Evolutionary conservation across 345 rosid species (phyloP), one percentile per base, ranked within the genome.

Genomic region (Eucalyptus melliodora): DNA sequence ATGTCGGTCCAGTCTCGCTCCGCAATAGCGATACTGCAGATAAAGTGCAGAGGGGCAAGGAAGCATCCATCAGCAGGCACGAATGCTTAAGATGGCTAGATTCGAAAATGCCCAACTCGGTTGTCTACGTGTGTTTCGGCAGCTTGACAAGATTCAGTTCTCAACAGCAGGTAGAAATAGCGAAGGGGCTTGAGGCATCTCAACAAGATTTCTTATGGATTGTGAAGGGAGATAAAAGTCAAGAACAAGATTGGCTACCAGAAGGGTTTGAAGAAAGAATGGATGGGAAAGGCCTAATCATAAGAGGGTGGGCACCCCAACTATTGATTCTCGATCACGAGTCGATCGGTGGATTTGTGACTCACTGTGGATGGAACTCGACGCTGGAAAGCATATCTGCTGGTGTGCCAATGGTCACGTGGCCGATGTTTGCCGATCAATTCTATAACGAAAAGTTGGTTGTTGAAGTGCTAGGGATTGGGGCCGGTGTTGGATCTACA

Each of bases 81-180:
- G 65, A 44, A 40, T 83, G 90, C 62, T 87, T 94, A 60, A 91
- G 62, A 13, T 95, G 94, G 93, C 95, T 96, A 31, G 91, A 96
- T 50, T 69, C 86, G 8, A 93, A 96, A 87, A 85, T 72, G 83
- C 92, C 92, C 59, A 89, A 91, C 77, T 95, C 97, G 4, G 94
- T 95, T 86, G 55, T 95, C 65, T 92, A 93, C 91, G 31, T 93
- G 4, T 87, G 96, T 87, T 93, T 95, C 44, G 97, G 96, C 5
- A 93, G 95, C 89, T 5, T 90, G 42, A 91, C 88, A 47, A 87
- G 89, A 19, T 87, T 93, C 53, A 49, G 92, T 53, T 87, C 96
- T 45, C 87, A 83, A 44, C 93, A 92, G 88, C 90, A 88, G 8
- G 50, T 51, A 2, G 93, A 92, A 88, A 89, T 92, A 1, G 92